phyloP scores from a whole-genome alignment of 176 grass and related monocot genomes.

The Cenchrus fungigraminus region DNA sequence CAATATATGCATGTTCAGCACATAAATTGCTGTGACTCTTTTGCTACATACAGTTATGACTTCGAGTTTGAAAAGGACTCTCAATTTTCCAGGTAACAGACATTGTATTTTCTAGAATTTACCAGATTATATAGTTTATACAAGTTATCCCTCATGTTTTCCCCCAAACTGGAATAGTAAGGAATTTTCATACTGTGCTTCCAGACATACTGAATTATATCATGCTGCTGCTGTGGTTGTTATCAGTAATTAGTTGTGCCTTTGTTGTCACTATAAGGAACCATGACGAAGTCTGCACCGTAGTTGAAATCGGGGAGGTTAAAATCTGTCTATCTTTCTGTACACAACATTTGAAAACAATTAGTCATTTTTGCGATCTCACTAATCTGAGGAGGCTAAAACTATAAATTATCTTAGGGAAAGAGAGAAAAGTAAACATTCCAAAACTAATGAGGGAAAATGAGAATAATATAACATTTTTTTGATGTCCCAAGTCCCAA shows the following conservation, averaged over 20 bases:
- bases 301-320: background rate
- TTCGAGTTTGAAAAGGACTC: conserved; percentile 82
- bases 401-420: background rate
- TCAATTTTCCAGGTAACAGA: conserved; percentile 79
- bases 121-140: conserved; percentile 36
- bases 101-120: conserved; percentile 14
- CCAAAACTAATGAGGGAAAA: conserved; percentile 9
- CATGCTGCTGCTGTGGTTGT: conserved; percentile 4
- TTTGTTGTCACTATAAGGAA: conserved; percentile 15
- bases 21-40: conserved; percentile 96
- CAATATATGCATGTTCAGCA: conserved; percentile 98
- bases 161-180: conserved; percentile 12
- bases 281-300: conserved; percentile 11
- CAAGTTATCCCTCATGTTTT: conserved; percentile 21
- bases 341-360: conserved; percentile 16
- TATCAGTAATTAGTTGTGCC: background rate
- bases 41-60: conserved; percentile 90
- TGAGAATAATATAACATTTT: conserved; percentile 6
- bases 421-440: background rate
- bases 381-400: background rate
- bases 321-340: conserved; percentile 9
- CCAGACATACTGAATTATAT: conserved; percentile 15
- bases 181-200: background rate
- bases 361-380: background rate
- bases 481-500: conserved; percentile 14